Evolutionary conservation across 768 basidiomycete genomes (phyloP).

Genomic region (Hericium coralloides): DNA sequence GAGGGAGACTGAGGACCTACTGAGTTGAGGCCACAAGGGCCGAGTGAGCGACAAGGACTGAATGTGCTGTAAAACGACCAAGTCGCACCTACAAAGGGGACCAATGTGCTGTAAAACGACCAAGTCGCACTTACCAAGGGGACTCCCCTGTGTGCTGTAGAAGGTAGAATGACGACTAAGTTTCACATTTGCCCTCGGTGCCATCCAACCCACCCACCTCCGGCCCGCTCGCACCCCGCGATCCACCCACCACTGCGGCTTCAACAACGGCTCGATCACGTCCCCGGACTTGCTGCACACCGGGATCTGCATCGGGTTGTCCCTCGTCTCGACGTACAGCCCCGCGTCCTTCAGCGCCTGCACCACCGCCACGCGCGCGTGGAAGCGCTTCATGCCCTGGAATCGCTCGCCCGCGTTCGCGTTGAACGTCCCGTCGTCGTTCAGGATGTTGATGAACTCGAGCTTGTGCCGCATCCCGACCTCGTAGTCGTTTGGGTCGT

Average conservation of each 20-base stretch:
- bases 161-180: too few relatives aligned
- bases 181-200: too few relatives aligned
- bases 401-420: conserved; percentile 77
- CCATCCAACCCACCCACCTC: too few relatives aligned
- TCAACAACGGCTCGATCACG: conserved; percentile 88
- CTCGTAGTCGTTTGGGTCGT: conserved; percentile 96
- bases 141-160: too few relatives aligned
- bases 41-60: too few relatives aligned
- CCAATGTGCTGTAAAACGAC: too few relatives aligned
- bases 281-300: conserved; percentile 98
- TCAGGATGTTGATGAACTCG: conserved; percentile 89
- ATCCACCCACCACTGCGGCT: conserved; percentile 99
- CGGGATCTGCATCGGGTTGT: conserved; percentile 97
- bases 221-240: too few relatives aligned
- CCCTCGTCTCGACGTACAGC: conserved; percentile 82
- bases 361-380: conserved; percentile 77
- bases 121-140: too few relatives aligned
- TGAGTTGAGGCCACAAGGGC: too few relatives aligned
- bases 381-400: conserved; percentile 97
- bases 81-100: too few relatives aligned
- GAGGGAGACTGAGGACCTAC: too few relatives aligned
- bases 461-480: conserved; percentile 83
- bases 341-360: conserved; percentile 78
- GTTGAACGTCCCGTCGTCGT: conserved; percentile 96
- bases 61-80: too few relatives aligned